Conservation (phyloP, 371 early-diverging fungal species). For the Catenaria anguillulae region DNA sequence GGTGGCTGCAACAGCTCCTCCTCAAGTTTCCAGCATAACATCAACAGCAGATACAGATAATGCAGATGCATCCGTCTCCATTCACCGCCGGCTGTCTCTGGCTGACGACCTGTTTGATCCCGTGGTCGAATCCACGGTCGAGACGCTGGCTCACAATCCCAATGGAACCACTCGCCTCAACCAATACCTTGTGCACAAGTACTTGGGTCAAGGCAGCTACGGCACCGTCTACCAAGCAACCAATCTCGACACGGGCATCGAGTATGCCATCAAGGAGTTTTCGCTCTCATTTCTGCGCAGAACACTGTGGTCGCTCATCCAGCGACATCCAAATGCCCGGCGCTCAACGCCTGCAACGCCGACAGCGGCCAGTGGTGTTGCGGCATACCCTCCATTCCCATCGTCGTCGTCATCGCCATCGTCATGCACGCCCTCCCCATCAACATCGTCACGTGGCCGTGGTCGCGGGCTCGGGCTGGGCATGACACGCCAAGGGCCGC, state of each 20-base stretch:
- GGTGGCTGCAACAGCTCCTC: too few species aligned
- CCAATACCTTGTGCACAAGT: conserved; percentile 56
- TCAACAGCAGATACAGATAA: too few species aligned
- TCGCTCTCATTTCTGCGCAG: conserved; percentile 66
- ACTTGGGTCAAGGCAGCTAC: conserved; percentile 74
- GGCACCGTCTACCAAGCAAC: conserved; percentile 41
- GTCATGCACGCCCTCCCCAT: too few species aligned
- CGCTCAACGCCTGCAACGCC: too few species aligned
- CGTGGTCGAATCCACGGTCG: background rate
- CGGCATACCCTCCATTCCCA: too few species aligned
- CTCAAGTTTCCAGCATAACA: too few species aligned
- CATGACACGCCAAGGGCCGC: conserved; percentile 6
- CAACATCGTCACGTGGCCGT: too few species aligned
- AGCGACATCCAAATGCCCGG: conserved; percentile 21
- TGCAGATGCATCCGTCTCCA: too few species aligned
- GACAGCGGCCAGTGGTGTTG: too few species aligned
- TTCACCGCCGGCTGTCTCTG: too few species aligned
- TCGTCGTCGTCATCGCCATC: too few species aligned
- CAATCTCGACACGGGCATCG: background rate
- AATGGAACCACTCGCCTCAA: conserved; percentile 56
- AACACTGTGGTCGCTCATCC: conserved; percentile 41
- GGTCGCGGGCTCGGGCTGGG: conserved; percentile 28
- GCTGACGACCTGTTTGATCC: background rate
- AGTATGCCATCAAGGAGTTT: conserved; percentile 50
- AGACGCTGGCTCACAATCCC: conserved; percentile 24